Percentiles rank a stretch among this genome's conserved stretches.
Conservation (phyloP, 495 filamentous ascomycete species). For the Pyrenula aspistea region DNA sequence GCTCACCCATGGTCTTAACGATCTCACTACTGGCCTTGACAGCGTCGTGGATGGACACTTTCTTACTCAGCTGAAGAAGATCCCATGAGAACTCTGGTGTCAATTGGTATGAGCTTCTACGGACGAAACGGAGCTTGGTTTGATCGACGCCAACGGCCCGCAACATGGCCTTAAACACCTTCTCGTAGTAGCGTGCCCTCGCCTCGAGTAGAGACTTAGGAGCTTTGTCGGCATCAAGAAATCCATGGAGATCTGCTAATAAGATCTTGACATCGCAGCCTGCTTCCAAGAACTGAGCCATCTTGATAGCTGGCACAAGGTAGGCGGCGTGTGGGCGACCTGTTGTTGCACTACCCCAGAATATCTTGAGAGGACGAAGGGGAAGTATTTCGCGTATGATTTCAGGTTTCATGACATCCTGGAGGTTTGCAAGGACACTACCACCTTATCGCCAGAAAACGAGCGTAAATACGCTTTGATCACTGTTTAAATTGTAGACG, state of each 20-base stretch:
- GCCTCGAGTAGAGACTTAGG: slow-evolving; percentile 77
- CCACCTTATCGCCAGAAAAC: too few species aligned
- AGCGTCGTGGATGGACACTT: slow-evolving; percentile 44
- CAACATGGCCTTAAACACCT: slow-evolving; percentile 52
- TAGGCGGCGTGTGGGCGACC: slow-evolving; percentile 10
- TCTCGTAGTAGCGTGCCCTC: slow-evolving; percentile 61
- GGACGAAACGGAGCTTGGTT: slow-evolving; percentile 70
- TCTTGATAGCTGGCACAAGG: slow-evolving; percentile 10
- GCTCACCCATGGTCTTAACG: slow-evolving; percentile 75
- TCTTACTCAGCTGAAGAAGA: slow-evolving; percentile 43
- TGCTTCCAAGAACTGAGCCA: slow-evolving; percentile 9
- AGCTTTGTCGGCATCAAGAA: slow-evolving; percentile 75
- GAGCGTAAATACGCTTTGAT: too few species aligned
- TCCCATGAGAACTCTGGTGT: slow-evolving; percentile 18
- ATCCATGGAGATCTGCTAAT: slow-evolving; percentile 39
- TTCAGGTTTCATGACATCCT: slow-evolving; percentile 76
- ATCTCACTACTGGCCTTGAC: slow-evolving; percentile 88
- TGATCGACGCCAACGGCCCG: slow-evolving; percentile 60
- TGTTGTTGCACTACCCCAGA: slow-evolving; percentile 54
- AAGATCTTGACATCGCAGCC: slow-evolving; percentile 9
- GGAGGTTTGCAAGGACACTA: slow-evolving; percentile 71
- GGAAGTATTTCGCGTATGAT: slow-evolving; percentile 62
- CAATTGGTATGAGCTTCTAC: slow-evolving; percentile 73
- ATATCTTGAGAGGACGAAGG: slow-evolving; percentile 58
- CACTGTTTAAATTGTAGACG: too few species aligned